Evolutionary conservation across 148 eudicot genomes (phyloP).

Genomic region (Amaranthus cruentus): DNA sequence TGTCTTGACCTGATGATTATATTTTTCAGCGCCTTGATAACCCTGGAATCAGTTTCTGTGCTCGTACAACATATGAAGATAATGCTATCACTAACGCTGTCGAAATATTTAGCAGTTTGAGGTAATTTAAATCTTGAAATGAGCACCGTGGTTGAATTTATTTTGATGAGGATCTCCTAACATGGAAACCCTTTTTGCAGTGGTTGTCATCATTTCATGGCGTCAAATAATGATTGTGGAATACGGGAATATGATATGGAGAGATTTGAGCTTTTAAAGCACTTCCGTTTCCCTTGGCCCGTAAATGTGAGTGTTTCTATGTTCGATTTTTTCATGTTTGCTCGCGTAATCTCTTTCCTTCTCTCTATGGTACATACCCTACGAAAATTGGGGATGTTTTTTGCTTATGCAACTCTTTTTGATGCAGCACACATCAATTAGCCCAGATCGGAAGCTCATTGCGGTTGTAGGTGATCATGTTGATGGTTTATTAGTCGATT

Average conservation of each 20-base stretch:
- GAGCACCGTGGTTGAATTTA: neutral
- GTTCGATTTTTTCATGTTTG: too few species aligned
- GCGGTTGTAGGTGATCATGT: slow-evolving; percentile 78
- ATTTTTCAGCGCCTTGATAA: slow-evolving; percentile 60
- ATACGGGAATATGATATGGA: slow-evolving; percentile 82
- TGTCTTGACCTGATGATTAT: slow-evolving; percentile 7
- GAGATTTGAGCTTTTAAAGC: slow-evolving; percentile 67
- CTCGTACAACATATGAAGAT: slow-evolving; percentile 74
- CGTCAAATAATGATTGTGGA: slow-evolving; percentile 79
- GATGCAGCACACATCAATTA: slow-evolving; percentile 84
- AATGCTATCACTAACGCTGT: slow-evolving; percentile 89
- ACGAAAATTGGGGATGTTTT: neutral
- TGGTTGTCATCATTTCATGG: slow-evolving; percentile 64
- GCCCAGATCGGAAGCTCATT: slow-evolving; percentile 68
- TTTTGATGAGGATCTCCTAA: neutral
- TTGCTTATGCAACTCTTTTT: neutral
- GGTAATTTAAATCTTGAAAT: slow-evolving; percentile 32
- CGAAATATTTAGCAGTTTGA: slow-evolving; percentile 60
- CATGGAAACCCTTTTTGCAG: slow-evolving; percentile 29
- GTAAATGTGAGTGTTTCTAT: slow-evolving; percentile 61
- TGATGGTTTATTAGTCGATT: slow-evolving; percentile 64
- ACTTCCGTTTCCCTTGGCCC: slow-evolving; percentile 82
- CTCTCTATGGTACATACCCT: neutral
- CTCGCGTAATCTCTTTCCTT: too few species aligned
- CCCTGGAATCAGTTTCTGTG: slow-evolving; percentile 65